Percentiles rank a stretch among this genome's conserved stretches.
Evolutionary conservation across 2,329 filamentous ascomycete genomes (phyloP).

Genomic region (Colletotrichum plurivorum): DNA sequence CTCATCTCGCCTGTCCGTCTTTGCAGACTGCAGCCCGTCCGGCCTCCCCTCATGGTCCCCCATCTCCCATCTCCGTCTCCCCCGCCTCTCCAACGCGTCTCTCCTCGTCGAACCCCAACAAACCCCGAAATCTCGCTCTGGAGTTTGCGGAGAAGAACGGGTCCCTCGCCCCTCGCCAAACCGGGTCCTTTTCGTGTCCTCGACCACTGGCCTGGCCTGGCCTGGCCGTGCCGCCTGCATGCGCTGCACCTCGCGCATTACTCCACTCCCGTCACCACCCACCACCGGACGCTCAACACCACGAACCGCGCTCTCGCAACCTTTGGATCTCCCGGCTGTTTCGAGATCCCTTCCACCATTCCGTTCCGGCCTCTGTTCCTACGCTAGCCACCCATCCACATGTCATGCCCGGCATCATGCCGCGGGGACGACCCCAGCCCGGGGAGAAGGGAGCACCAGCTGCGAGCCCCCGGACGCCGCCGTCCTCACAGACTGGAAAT

Average conservation of each 20-base stretch:
- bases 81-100: conserved; percentile 25
- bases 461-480: neutral
- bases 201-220: neutral
- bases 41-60: neutral
- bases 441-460: neutral
- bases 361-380: conserved; percentile 2
- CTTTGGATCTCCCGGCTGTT: conserved; percentile 24
- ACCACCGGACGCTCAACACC: conserved; percentile 9
- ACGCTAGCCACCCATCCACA: neutral
- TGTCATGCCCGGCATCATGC: conserved; percentile 15
- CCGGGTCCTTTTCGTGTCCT: conserved; percentile 33
- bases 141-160: conserved; percentile 35
- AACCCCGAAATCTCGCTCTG: conserved; percentile 26
- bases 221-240: neutral
- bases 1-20: neutral
- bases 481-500: neutral
- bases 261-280: conserved; percentile 30
- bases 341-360: conserved; percentile 23
- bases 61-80: conserved; percentile 11
- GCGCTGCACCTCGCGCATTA: conserved; percentile 1
- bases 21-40: neutral
- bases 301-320: conserved; percentile 1
- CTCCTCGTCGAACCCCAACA: conserved; percentile 31
- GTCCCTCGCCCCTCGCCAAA: conserved; percentile 19
- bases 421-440: conserved; percentile 3